A percentile compares a stretch with the other conserved stretches of the same genome.
phyloP scores from a whole-genome alignment of 208 protist genomes.

The Polymyxa betae region DNA sequence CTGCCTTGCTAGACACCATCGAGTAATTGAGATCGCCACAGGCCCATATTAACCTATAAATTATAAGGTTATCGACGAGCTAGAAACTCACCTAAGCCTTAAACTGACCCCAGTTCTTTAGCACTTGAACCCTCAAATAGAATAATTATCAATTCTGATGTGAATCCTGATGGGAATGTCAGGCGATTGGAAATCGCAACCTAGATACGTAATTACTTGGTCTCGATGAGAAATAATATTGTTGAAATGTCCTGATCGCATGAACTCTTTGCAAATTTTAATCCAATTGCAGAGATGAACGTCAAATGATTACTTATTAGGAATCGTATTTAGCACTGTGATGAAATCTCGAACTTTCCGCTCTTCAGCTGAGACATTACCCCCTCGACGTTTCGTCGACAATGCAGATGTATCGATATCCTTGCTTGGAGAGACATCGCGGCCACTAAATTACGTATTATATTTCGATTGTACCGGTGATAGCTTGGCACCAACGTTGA shows the following conservation, averaged over 20 bases:
- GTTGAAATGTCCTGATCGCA: constrained; percentile 8
- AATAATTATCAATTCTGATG: background rate
- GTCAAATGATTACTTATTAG: constrained; percentile 21
- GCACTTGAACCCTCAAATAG: constrained; percentile 14
- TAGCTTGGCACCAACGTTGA: background rate
- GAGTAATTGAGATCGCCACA: constrained; percentile 53
- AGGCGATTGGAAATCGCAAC: background rate
- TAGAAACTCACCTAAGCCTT: too few relatives aligned
- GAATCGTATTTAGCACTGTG: background rate
- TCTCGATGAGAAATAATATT: constrained; percentile 37
- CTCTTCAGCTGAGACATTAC: background rate
- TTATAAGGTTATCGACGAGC: background rate
- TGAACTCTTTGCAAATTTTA: background rate
- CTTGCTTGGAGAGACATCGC: background rate
- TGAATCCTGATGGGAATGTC: background rate
- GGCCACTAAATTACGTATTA: background rate
- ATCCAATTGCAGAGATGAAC: background rate
- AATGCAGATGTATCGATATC: background rate
- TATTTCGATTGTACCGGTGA: background rate
- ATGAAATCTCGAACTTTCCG: constrained; percentile 51
- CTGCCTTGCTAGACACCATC: background rate
- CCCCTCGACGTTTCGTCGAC: constrained; percentile 1
- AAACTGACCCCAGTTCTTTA: background rate
- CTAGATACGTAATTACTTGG: background rate
- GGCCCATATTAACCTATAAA: constrained; percentile 26